These are phyloP conservation scores for Tubosaeta sp. DNA, from an alignment of 768 basidiomycete species.

Conservation along the genomic window DNA sequence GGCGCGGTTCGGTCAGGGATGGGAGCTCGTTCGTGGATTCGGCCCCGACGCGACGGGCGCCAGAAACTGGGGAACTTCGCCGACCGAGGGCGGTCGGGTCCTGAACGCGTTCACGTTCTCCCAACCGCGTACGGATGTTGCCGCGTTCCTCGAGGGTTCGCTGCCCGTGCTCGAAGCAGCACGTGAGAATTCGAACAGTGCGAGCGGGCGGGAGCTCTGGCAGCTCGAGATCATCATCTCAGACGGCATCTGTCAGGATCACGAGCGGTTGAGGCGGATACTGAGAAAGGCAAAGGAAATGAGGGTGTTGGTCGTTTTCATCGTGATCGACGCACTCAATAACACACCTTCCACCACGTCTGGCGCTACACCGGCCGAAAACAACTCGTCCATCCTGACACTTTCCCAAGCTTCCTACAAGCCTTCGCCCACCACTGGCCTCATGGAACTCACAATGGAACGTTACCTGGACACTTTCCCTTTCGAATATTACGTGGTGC, in stretches of 20 bases:
- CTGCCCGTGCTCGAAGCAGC: slow-evolving; percentile 72
- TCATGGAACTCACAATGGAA: slow-evolving; percentile 82
- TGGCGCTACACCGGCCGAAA: slow-evolving; percentile 8
- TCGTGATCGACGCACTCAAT: slow-evolving; percentile 89
- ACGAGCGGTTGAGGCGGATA: slow-evolving; percentile 74
- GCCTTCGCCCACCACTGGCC: slow-evolving; percentile 41
- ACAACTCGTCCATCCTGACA: slow-evolving; percentile 78
- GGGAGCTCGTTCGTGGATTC: slow-evolving; percentile 88
- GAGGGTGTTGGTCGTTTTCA: slow-evolving; percentile 92
- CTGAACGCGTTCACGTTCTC: slow-evolving; percentile 85
- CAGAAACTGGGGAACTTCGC: slow-evolving; percentile 36
- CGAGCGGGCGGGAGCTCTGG: slow-evolving; percentile 82
- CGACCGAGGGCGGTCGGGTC: slow-evolving; percentile 38
- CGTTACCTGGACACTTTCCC: slow-evolving; percentile 96
- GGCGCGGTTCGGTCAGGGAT: slow-evolving; percentile 82
- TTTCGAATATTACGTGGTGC: slow-evolving; percentile 95
- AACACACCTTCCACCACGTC: slow-evolving; percentile 29
- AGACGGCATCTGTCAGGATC: slow-evolving; percentile 98
- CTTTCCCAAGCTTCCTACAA: slow-evolving; percentile 93
- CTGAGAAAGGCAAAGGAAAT: slow-evolving; percentile 86
- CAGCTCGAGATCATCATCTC: slow-evolving; percentile 98
- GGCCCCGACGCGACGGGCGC: slow-evolving; percentile 80
- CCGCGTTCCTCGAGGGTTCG: slow-evolving; percentile 75
- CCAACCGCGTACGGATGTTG: slow-evolving; percentile 86
- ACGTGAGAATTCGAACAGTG: slow-evolving; percentile 55